phyloP scores from a whole-genome alignment of 2,329 filamentous ascomycete genomes.

The Pezicula rhizophila region DNA sequence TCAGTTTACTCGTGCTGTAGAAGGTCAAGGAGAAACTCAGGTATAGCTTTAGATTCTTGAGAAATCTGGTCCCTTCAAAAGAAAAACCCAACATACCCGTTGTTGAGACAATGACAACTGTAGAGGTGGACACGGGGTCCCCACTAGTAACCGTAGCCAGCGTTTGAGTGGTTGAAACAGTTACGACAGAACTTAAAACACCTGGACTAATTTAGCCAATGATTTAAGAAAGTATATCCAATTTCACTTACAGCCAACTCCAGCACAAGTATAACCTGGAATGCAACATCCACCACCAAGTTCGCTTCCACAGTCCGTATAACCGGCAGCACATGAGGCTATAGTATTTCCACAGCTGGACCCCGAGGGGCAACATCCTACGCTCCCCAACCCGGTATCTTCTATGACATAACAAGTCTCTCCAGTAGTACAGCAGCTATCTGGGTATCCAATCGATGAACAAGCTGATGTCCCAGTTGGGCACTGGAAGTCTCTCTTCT shows the following conservation, averaged over 20 bases:
- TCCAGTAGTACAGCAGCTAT: slow-evolving; percentile 66
- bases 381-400: slow-evolving; percentile 57
- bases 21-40: too few species aligned
- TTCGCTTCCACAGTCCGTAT: slow-evolving; percentile 57
- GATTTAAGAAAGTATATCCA: slow-evolving; percentile 15
- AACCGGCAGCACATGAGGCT: slow-evolving; percentile 52
- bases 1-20: slow-evolving; percentile 7
- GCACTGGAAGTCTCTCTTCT: slow-evolving; percentile 57
- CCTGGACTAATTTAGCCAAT: slow-evolving; percentile 6
- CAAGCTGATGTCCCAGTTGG: slow-evolving; percentile 62
- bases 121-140: background rate
- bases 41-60: too few species aligned
- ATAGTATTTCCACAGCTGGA: slow-evolving; percentile 58
- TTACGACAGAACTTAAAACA: slow-evolving; percentile 8
- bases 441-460: slow-evolving; percentile 54
- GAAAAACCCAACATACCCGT: background rate
- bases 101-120: slow-evolving; percentile 1
- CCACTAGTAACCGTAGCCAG: slow-evolving; percentile 4
- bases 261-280: slow-evolving; percentile 61
- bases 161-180: slow-evolving; percentile 36
- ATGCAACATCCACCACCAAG: slow-evolving; percentile 73
- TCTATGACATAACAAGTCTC: slow-evolving; percentile 61
- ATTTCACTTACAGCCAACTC: slow-evolving; percentile 56
- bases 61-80: too few species aligned
- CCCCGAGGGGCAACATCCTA: slow-evolving; percentile 70